These are phyloP conservation scores for Phytophthora megakarya DNA, from an alignment of 352 stramenopile species.

Conservation along the genomic window DNA sequence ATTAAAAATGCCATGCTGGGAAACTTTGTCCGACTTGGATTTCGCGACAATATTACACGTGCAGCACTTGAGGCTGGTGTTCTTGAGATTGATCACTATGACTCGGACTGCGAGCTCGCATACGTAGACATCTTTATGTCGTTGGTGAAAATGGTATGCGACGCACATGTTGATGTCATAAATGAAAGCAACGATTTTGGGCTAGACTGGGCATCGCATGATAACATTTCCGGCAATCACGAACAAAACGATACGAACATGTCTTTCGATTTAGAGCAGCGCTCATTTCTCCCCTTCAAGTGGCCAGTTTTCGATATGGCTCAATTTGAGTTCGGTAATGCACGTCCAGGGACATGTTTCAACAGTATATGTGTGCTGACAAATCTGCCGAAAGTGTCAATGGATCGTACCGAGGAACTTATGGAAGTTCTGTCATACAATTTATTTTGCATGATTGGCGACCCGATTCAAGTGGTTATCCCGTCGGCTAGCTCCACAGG, in stretches of 20 bases:
- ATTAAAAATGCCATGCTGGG: conserved; percentile 61
- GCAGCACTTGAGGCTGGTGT: conserved; percentile 63
- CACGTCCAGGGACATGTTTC: conserved; percentile 77
- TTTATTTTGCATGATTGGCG: conserved; percentile 79
- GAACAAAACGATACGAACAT: conserved; percentile 3
- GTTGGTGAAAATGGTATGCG: conserved; percentile 74
- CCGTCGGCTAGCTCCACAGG: conserved; percentile 63
- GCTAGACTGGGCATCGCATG: conserved; percentile 7
- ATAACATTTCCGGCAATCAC: neutral
- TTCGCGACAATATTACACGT: conserved; percentile 46
- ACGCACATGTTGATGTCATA: conserved; percentile 65
- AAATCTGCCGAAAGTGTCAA: conserved; percentile 77
- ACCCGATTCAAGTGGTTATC: conserved; percentile 85
- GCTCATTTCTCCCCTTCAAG: conserved; percentile 61
- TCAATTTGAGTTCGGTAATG: conserved; percentile 87
- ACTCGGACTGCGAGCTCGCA: conserved; percentile 71
- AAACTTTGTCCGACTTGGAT: conserved; percentile 56
- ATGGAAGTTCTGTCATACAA: conserved; percentile 78
- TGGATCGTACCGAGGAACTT: conserved; percentile 74
- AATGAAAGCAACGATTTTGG: conserved; percentile 13
- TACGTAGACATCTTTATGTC: conserved; percentile 86
- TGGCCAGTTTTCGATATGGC: conserved; percentile 91
- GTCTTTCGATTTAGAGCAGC: conserved; percentile 21
- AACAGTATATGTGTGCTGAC: conserved; percentile 85
- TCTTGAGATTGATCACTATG: conserved; percentile 70